These are phyloP conservation scores for Fusarium bulbicola DNA, from an alignment of 2,329 filamentous ascomycete genomes.

Conservation along the genomic window DNA sequence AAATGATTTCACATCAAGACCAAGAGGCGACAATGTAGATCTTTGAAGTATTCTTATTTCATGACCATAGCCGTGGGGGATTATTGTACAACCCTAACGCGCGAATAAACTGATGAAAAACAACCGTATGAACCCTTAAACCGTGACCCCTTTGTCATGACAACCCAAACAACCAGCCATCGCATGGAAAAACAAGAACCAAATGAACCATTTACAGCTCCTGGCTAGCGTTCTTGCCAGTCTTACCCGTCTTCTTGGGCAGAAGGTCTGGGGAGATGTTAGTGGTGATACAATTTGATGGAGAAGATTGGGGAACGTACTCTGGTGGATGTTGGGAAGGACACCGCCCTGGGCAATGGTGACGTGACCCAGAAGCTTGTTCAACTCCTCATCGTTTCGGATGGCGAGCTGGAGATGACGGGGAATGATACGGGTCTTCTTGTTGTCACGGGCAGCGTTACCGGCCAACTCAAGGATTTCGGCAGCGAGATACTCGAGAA, in stretches of 20 bases:
- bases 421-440: constrained; percentile 99
- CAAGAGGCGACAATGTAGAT: constrained; percentile 29
- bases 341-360: constrained; percentile 98
- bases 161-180: constrained; percentile 74
- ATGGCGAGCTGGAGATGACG: constrained; percentile 99
- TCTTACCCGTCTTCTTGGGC: constrained; percentile 98
- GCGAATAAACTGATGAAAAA: constrained; percentile 56
- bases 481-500: constrained; percentile 97
- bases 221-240: constrained; percentile 90
- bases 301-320: constrained; percentile 63
- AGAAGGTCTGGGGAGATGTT: constrained; percentile 78
- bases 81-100: constrained; percentile 78
- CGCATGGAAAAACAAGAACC: constrained; percentile 63
- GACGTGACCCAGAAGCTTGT: constrained; percentile 96
- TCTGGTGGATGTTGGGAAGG: constrained; percentile 96
- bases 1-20: neutral
- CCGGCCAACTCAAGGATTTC: constrained; percentile 99
- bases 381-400: constrained; percentile 99
- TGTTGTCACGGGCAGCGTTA: constrained; percentile 99
- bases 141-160: constrained; percentile 85
- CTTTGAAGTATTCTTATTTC: constrained; percentile 67
- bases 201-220: constrained; percentile 77
- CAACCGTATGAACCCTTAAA: constrained; percentile 75
- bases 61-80: constrained; percentile 72
- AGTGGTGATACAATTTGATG: constrained; percentile 41